Conservation (phyloP, 768 basidiomycete species). For the Psilocybe azurescens region DNA sequence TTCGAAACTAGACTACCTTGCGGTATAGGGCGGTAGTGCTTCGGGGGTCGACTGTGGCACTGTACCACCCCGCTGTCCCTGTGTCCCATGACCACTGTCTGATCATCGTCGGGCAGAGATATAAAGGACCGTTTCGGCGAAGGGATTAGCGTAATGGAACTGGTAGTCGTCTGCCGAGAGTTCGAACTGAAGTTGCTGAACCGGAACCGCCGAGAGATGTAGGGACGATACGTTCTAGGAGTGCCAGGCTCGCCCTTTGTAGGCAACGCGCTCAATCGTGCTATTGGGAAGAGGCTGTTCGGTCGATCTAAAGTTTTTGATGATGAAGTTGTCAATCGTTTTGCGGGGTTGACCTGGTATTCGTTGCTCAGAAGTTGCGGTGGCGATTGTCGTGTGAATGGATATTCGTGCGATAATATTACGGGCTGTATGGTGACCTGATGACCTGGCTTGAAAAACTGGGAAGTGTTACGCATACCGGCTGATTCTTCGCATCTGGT, state of each 20-base stretch:
- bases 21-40: neutral
- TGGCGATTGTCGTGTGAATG: neutral
- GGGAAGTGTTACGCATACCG: neutral
- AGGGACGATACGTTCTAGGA: neutral
- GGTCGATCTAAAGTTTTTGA: neutral
- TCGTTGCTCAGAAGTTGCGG: neutral
- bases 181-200: neutral
- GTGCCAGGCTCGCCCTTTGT: neutral
- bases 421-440: neutral
- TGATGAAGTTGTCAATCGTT: neutral
- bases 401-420: neutral
- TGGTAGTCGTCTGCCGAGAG: neutral
- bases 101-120: neutral
- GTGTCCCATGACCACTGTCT: conserved; percentile 2
- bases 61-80: neutral
- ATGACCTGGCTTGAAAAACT: neutral
- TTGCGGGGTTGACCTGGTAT: neutral
- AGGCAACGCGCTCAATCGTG: neutral
- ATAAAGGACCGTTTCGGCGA: neutral
- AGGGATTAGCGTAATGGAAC: neutral
- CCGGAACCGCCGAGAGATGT: neutral
- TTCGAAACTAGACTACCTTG: neutral
- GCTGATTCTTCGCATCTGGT: neutral
- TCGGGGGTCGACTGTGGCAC: neutral
- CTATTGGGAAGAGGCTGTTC: conserved; percentile 4